A percentile compares a stretch with the other conserved stretches of the same genome.
Conservation (phyloP, 2,329 filamentous ascomycete species). For the Arthroderma sp. region DNA sequence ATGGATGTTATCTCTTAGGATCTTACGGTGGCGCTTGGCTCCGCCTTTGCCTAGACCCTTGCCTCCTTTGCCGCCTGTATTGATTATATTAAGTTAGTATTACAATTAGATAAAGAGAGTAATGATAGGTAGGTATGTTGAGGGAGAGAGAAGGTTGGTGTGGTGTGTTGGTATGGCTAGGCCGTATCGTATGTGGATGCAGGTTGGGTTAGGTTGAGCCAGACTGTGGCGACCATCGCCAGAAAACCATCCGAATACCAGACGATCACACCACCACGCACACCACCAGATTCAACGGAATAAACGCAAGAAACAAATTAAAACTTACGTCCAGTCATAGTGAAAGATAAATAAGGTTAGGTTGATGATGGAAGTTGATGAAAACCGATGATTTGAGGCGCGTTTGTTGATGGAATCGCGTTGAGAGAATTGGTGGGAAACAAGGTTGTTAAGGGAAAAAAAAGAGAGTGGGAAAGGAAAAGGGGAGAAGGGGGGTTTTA, state of each 20-base stretch:
- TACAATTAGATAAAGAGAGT: conserved; percentile 4
- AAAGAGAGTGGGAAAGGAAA: conserved; percentile 12
- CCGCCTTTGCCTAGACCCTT: conserved; percentile 97
- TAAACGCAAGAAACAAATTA: no score
- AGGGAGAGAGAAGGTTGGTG: conserved; percentile 8
- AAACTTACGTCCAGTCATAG: conserved; percentile 47
- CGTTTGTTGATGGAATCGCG: conserved; percentile 4
- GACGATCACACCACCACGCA: no score
- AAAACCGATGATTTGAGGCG: not conserved
- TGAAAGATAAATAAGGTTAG: conserved; percentile 24
- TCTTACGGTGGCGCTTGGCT: conserved; percentile 98
- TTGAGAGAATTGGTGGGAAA: conserved; percentile 8
- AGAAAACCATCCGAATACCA: no score
- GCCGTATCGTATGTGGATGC: no score
- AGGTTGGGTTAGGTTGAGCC: no score
- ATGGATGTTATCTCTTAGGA: conserved; percentile 98
- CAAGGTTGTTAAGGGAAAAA: conserved; percentile 14
- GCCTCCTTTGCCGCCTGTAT: conserved; percentile 75
- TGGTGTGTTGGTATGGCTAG: not conserved
- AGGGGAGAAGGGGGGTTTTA: conserved; percentile 27
- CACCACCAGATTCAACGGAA: no score
- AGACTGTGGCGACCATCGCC: no score
- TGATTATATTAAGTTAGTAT: no score
- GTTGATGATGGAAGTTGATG: conserved; percentile 10
- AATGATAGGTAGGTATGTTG: conserved; percentile 25